These are phyloP conservation scores for Suillus subluteus DNA, from an alignment of 768 basidiomycete species.

Conservation along the genomic window DNA sequence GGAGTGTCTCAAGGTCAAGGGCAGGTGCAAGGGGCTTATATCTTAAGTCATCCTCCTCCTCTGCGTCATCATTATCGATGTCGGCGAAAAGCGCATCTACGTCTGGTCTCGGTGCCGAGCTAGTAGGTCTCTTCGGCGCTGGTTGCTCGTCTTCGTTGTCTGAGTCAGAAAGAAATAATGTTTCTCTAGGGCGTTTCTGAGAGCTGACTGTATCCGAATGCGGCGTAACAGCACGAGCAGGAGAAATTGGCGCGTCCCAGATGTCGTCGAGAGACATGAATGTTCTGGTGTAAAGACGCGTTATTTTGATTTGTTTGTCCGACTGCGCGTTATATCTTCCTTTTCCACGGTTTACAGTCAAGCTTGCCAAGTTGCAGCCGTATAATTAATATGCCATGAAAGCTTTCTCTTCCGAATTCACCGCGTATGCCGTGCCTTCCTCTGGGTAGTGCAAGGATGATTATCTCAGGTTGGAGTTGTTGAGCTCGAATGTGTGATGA, in stretches of 20 bases:
- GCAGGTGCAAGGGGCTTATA: slow-evolving; percentile 52
- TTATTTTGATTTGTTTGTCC: slow-evolving; percentile 31
- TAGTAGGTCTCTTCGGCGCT: slow-evolving; percentile 29
- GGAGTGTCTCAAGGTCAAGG: slow-evolving; percentile 56
- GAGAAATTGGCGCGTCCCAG: slow-evolving; percentile 56
- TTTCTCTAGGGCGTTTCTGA: slow-evolving; percentile 37
- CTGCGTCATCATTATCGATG: slow-evolving; percentile 53
- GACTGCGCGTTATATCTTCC: background rate
- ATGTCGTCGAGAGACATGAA: slow-evolving; percentile 54
- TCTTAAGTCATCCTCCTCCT: slow-evolving; percentile 42
- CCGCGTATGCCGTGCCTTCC: background rate
- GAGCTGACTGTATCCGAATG: slow-evolving; percentile 20
- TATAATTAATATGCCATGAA: background rate
- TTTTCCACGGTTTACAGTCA: too few species aligned
- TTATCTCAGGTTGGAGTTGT: background rate
- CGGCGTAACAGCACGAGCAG: slow-evolving; percentile 23
- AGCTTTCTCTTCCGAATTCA: background rate
- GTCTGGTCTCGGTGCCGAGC: slow-evolving; percentile 30
- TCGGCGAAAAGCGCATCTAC: slow-evolving; percentile 49
- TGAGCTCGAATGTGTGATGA: background rate
- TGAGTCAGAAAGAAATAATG: slow-evolving; percentile 64
- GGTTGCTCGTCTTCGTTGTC: slow-evolving; percentile 49
- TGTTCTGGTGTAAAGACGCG: slow-evolving; percentile 20
- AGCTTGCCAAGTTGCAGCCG: too few species aligned
- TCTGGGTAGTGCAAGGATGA: background rate